Evolutionary conservation across 306 rosid species (phyloP).

Genomic region (Vicia faba): DNA sequence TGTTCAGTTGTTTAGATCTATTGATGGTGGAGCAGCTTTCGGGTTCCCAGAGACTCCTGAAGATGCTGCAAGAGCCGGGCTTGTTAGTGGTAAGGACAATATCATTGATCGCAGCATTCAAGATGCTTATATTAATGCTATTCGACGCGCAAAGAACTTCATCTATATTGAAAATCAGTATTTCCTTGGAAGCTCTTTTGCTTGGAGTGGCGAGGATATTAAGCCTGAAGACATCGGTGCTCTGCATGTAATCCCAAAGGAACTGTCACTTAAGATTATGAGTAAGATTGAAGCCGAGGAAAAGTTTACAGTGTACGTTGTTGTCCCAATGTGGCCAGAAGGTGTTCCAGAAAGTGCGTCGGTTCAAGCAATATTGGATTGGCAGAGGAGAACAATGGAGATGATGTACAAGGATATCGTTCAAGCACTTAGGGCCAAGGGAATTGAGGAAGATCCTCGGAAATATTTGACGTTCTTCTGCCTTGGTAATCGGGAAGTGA

Average conservation of each 20-base stretch:
- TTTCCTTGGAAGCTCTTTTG: conserved; percentile 73
- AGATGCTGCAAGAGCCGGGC: conserved; percentile 75
- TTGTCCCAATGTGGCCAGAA: conserved; percentile 83
- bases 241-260: conserved; percentile 70
- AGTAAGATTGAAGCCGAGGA: conserved; percentile 79
- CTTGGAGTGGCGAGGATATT: conserved; percentile 57
- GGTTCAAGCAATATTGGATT: conserved; percentile 77
- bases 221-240: conserved; percentile 69
- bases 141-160: conserved; percentile 71
- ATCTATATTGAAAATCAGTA: conserved; percentile 77
- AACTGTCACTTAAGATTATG: conserved; percentile 69
- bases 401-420: conserved; percentile 70
- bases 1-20: conserved; percentile 77
- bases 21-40: conserved; percentile 81
- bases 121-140: conserved; percentile 71
- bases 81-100: conserved; percentile 72
- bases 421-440: conserved; percentile 62
- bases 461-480: conserved; percentile 81
- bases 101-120: conserved; percentile 77
- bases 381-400: conserved; percentile 78
- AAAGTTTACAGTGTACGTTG: conserved; percentile 63
- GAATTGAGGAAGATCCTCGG: conserved; percentile 66
- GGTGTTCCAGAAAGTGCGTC: conserved; percentile 77
- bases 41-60: conserved; percentile 80
- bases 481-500: conserved; percentile 74